Evolutionary conservation across 2,329 filamentous ascomycete species (phyloP), one percentile per base, ranked within the genome.

Genomic region (Coniochaeta hoffmannii): DNA sequence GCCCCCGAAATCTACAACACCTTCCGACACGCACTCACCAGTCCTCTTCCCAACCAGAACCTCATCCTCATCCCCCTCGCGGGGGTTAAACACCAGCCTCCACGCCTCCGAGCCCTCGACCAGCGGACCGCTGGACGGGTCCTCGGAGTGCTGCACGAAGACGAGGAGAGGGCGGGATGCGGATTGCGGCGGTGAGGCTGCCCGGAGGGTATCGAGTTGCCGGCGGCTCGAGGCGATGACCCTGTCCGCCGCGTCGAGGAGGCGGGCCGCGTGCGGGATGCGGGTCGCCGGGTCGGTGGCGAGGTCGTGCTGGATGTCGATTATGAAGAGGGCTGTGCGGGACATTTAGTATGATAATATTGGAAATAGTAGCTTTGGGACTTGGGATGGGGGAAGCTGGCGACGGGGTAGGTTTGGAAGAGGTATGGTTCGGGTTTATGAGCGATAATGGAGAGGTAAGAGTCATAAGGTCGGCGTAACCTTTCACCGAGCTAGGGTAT

Each of bases 241-340:
- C 24, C 56, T 53, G 8, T 54, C 44, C 17, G 56, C 61, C 4
- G 63, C 63, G n/a, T 52, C 50, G 10, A 31, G 51, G 55, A 70
- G 57, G 3, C 65, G 60, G 1, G 59, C 63, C 1, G 65, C 61
- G 53, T 65, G 54, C 1, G 66, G 63, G 36, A 69, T 63, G 12
- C 56, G 50, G 14, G 65, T 67, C 14, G 55, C 22, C 1, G 63
- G 61, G 53, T 66, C 58, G 0, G 52, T 53, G 9, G 64, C 63
- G 32, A 69, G 63, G 31, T 65, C 65, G 41, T 66, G 63, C 50
- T 70, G 67, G 56, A 70, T 67, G 60, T 70, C 68, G 52, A 70
- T 64, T 28, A 69, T 64, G 54, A 70, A 69, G 34, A 70, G 64
- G 14, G 66, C 62, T 17, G 58, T 63, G 41, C 41, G 41, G 38